Percentiles rank a stretch among this genome's conserved stretches.
Evolutionary conservation across 495 filamentous ascomycete species (phyloP).

Genomic region (Xeromyces bisporus): DNA sequence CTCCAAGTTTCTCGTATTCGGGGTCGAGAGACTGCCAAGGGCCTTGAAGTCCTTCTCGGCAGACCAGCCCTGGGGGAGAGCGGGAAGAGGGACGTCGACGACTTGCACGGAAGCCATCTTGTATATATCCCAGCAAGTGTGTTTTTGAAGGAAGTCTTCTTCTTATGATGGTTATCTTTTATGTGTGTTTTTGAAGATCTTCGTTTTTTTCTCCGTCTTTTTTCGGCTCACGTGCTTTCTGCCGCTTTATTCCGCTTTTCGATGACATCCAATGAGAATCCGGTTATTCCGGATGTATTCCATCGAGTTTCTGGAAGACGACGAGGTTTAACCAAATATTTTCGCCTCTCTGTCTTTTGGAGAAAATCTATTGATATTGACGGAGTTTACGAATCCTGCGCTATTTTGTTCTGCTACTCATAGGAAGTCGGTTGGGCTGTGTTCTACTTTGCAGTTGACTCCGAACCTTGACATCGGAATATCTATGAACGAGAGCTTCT

Average conservation of each 20-base stretch:
- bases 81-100: slow-evolving; percentile 46
- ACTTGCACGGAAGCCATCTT: slow-evolving; percentile 30
- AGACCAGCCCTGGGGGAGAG: slow-evolving; percentile 65
- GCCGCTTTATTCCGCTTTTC: slow-evolving; percentile 12
- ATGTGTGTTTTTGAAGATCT: background rate
- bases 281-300: slow-evolving; percentile 14
- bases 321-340: too few relatives aligned
- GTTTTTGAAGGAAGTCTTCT: background rate
- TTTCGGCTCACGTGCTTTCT: slow-evolving; percentile 19
- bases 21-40: slow-evolving; percentile 46
- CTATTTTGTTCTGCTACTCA: too few relatives aligned
- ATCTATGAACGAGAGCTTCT: too few relatives aligned
- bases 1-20: slow-evolving; percentile 73
- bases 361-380: too few relatives aligned
- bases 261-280: slow-evolving; percentile 14
- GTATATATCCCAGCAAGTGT: slow-evolving; percentile 9
- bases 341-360: too few relatives aligned
- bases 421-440: too few relatives aligned
- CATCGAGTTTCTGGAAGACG: too few relatives aligned
- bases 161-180: too few relatives aligned
- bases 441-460: too few relatives aligned
- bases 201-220: slow-evolving; percentile 7
- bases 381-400: too few relatives aligned
- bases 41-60: slow-evolving; percentile 85
- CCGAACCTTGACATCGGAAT: too few relatives aligned